A percentile compares a stretch with the other conserved stretches of the same genome.
These are phyloP conservation scores for Mollisiaceae sp. DNA, from an alignment of 2,329 filamentous ascomycete genomes.

Conservation along the genomic window DNA sequence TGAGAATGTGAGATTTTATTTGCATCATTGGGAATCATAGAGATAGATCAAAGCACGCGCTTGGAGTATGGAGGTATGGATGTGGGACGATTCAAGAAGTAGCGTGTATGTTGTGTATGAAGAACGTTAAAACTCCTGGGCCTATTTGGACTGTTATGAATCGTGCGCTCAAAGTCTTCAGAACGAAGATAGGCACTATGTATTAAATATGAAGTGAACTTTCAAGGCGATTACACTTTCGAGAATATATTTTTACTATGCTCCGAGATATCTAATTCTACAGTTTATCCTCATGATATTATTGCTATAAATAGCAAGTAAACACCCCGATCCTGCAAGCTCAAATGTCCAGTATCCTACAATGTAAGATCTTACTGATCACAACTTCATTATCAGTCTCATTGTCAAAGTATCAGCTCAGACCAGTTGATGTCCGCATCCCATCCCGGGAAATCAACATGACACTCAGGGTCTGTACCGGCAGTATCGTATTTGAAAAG, in stretches of 20 bases:
- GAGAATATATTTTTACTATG: too few relatives aligned
- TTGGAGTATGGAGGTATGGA: not conserved
- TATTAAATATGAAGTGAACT: too few relatives aligned
- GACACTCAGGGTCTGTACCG: not conserved
- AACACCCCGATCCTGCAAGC: not conserved
- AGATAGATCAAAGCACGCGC: not conserved
- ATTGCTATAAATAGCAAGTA: not conserved
- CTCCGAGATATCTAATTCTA: too few relatives aligned
- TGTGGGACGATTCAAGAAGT: not conserved
- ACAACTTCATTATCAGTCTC: not conserved
- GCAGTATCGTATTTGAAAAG: not conserved
- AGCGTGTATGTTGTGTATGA: not conserved
- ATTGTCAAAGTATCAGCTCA: not conserved
- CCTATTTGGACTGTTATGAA: conserved; percentile 3
- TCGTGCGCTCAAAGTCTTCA: not conserved
- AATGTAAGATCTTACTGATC: too few relatives aligned
- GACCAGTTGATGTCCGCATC: not conserved
- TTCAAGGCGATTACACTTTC: too few relatives aligned
- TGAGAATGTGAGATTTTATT: conserved; percentile 83
- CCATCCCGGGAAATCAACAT: not conserved
- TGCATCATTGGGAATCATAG: conserved; percentile 49
- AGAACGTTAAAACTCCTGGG: conserved; percentile 5
- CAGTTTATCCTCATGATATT: too few relatives aligned
- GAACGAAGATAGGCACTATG: not conserved
- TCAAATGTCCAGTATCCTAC: not conserved